Conservation (phyloP, 768 basidiomycete genomes). For the Suillus plorans region DNA sequence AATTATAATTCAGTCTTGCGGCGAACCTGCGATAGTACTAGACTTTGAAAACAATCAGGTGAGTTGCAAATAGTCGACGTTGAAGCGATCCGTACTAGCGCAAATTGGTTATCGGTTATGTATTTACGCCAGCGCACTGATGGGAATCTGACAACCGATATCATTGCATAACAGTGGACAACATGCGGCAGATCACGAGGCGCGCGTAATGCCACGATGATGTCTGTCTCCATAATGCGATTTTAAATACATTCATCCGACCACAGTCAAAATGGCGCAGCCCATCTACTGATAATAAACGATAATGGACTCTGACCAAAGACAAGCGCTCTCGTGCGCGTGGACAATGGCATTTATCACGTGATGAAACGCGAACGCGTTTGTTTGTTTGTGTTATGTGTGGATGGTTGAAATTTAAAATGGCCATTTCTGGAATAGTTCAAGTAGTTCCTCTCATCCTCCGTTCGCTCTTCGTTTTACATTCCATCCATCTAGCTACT, state of each 20-base stretch:
- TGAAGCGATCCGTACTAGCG: not conserved
- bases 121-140: constrained; percentile 2
- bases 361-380: constrained; percentile 39
- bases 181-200: constrained; percentile 1
- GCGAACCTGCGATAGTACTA: not conserved
- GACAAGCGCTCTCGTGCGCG: not conserved
- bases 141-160: constrained; percentile 2
- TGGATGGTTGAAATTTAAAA: constrained; percentile 33
- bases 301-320: not conserved
- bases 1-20: not conserved
- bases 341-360: constrained; percentile 20
- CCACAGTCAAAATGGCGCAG: not conserved
- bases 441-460: constrained; percentile 15
- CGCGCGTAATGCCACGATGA: not conserved
- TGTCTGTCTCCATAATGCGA: not conserved
- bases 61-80: not conserved
- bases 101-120: not conserved
- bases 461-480: constrained; percentile 12
- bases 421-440: constrained; percentile 24
- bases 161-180: not conserved
- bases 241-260: not conserved
- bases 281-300: not conserved
- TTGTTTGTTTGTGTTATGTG: constrained; percentile 37
- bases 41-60: not conserved
- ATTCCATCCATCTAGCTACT: constrained; percentile 5